Evolutionary conservation across 257 asterid species (phyloP).

Genomic region (Leptodermis oblonga): DNA sequence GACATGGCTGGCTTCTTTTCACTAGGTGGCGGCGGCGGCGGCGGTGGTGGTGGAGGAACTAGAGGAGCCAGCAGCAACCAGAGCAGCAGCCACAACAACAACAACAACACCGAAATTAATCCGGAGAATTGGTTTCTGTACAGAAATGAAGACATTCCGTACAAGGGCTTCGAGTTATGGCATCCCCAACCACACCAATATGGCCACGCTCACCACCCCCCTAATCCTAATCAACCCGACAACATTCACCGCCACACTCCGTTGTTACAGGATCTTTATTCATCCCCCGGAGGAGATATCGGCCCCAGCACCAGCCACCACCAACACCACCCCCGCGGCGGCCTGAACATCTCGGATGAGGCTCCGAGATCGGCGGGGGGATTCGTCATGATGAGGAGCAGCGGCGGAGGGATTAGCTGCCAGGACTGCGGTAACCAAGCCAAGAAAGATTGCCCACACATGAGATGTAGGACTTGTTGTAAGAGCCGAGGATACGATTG

Average conservation of each 20-base stretch:
- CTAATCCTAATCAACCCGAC: conserved; percentile 12
- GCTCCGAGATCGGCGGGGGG: conserved; percentile 45
- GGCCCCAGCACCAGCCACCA: conserved; percentile 35
- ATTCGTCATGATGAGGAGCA: conserved; percentile 62
- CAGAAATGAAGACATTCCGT: conserved; percentile 46
- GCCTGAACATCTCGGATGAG: conserved; percentile 35
- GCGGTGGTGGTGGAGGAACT: conserved; percentile 8
- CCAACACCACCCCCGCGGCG: conserved; percentile 19
- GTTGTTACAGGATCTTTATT: conserved; percentile 60
- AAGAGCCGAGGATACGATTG: conserved; percentile 82
- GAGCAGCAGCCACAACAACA: conserved; percentile 25
- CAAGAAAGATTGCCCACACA: conserved; percentile 71
- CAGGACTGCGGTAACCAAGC: conserved; percentile 93
- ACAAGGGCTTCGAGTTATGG: conserved; percentile 86
- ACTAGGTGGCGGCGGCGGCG: conserved; percentile 47
- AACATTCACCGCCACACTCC: conserved; percentile 30
- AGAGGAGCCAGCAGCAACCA: conserved; percentile 25
- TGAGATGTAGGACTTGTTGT: conserved; percentile 93
- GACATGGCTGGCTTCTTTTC: conserved; percentile 87
- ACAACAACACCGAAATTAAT: conserved; percentile 24
- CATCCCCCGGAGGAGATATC: conserved; percentile 43
- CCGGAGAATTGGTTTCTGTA: conserved; percentile 75
- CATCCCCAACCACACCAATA: conserved; percentile 39
- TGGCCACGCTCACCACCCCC: conserved; percentile 22
- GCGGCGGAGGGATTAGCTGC: conserved; percentile 68